Conservation (phyloP, 768 basidiomycete species). For the Strobilomyces confusus region DNA sequence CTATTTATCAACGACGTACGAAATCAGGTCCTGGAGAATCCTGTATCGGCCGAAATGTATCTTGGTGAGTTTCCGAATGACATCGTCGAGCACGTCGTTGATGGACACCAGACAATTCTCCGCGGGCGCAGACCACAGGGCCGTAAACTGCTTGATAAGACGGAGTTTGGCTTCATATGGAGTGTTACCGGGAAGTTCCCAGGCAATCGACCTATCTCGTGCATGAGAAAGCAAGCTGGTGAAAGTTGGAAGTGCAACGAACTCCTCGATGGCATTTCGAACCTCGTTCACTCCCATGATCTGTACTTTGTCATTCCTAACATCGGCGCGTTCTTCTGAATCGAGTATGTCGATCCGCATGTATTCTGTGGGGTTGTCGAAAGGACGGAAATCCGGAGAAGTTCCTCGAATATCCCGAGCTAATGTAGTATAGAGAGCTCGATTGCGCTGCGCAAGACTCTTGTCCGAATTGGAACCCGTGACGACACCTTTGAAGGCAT, state of each 20-base stretch:
- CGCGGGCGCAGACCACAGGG: conserved; percentile 36
- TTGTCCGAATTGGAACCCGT: conserved; percentile 34
- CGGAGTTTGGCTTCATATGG: conserved; percentile 38
- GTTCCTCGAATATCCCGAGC: conserved; percentile 35
- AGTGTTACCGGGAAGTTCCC: conserved; percentile 41
- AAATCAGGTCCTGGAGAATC: conserved; percentile 31
- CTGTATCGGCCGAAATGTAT: conserved; percentile 40
- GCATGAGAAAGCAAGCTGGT: neutral
- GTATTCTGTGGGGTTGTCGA: conserved; percentile 13
- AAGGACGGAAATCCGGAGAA: conserved; percentile 40
- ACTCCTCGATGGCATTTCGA: conserved; percentile 34
- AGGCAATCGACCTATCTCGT: conserved; percentile 33
- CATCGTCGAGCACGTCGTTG: conserved; percentile 27
- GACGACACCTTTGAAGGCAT: conserved; percentile 32
- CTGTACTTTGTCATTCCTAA: neutral
- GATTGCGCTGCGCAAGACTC: conserved; percentile 35
- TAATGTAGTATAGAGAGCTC: conserved; percentile 32
- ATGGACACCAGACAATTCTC: conserved; percentile 33
- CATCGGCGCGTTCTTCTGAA: neutral
- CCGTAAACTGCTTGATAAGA: conserved; percentile 34
- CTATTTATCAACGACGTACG: conserved; percentile 24
- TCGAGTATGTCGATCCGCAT: conserved; percentile 10
- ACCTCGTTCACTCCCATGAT: conserved; percentile 34
- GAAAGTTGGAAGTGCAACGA: conserved; percentile 1
- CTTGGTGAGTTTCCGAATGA: conserved; percentile 27